Percentiles rank a stretch among this genome's conserved stretches.
phyloP scores from a whole-genome alignment of 805 yeast genomes.

The Starmerella gropengiesseri region DNA sequence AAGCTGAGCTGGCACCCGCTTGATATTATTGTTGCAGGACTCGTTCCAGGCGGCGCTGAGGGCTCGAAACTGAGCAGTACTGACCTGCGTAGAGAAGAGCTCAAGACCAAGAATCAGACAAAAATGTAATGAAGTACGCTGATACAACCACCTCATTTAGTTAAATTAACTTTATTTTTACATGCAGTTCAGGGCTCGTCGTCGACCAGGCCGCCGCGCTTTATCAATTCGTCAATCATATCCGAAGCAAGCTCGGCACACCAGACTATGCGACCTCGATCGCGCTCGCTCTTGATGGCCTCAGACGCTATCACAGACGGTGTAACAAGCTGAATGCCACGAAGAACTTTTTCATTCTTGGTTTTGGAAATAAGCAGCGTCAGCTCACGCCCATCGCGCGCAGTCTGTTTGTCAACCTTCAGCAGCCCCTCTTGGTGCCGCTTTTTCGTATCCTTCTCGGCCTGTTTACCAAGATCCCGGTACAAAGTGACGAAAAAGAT shows the following conservation, averaged over 20 bases:
- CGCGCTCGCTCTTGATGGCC: conserved; percentile 42
- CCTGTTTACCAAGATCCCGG: conserved; percentile 41
- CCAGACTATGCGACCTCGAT: conserved; percentile 53
- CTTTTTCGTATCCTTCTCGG: conserved; percentile 24
- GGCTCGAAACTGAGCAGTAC: conserved; percentile 77
- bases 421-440: conserved; percentile 3
- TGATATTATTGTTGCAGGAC: conserved; percentile 50
- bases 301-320: conserved; percentile 35
- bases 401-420: not conserved
- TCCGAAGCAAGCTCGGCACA: conserved; percentile 31
- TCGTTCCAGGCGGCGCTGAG: conserved; percentile 36
- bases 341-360: conserved; percentile 46
- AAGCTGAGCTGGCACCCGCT: conserved; percentile 46
- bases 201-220: not conserved
- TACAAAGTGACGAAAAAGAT: conserved; percentile 58
- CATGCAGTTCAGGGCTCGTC: not conserved
- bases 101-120: conserved; percentile 14
- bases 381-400: conserved; percentile 40
- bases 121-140: not conserved
- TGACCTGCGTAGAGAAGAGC: conserved; percentile 44
- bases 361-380: conserved; percentile 45
- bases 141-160: not conserved
- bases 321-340: conserved; percentile 58
- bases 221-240: conserved; percentile 17
- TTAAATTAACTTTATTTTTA: not conserved